Evolutionary conservation across 2,329 filamentous ascomycete genomes (phyloP).

Genomic region (Keithomyces neogunnii): DNA sequence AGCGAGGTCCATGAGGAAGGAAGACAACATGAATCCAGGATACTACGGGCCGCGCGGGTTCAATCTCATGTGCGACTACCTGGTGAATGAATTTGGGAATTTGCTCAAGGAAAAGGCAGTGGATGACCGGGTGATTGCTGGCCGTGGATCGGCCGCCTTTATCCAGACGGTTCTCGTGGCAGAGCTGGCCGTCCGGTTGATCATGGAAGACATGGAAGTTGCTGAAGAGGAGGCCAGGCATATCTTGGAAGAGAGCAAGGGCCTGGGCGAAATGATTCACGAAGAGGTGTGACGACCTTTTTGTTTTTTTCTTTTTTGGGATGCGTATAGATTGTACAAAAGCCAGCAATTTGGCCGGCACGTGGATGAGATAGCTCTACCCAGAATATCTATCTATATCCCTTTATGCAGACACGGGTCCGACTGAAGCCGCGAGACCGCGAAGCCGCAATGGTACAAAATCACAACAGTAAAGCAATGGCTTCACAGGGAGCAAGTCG

Average conservation of each 20-base stretch:
- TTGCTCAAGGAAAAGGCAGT: conserved; percentile 54
- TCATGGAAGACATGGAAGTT: conserved; percentile 47
- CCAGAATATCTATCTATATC: neutral
- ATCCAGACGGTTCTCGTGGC: conserved; percentile 71
- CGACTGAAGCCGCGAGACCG: no score
- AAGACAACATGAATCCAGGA: conserved; percentile 56
- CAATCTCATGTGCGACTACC: conserved; percentile 60
- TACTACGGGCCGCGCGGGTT: conserved; percentile 78
- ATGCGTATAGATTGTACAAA: no score
- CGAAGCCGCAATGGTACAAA: neutral
- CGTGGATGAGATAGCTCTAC: no score
- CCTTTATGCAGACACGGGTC: no score
- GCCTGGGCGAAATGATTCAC: conserved; percentile 59
- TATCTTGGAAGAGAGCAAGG: conserved; percentile 58
- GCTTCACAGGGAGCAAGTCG: conserved; percentile 29
- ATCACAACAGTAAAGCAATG: conserved; percentile 22
- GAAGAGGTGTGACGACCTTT: conserved; percentile 36
- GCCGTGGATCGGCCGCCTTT: conserved; percentile 58
- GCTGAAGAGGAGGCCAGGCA: conserved; percentile 33
- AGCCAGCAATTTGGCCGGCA: no score
- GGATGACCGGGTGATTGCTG: conserved; percentile 56
- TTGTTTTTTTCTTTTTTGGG: neutral
- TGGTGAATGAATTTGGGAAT: conserved; percentile 51
- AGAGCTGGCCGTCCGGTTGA: conserved; percentile 50
- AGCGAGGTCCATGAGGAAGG: conserved; percentile 51